phyloP scores from a whole-genome alignment of 1,139 yeast genomes.

The Yamadazyma blattariae region DNA sequence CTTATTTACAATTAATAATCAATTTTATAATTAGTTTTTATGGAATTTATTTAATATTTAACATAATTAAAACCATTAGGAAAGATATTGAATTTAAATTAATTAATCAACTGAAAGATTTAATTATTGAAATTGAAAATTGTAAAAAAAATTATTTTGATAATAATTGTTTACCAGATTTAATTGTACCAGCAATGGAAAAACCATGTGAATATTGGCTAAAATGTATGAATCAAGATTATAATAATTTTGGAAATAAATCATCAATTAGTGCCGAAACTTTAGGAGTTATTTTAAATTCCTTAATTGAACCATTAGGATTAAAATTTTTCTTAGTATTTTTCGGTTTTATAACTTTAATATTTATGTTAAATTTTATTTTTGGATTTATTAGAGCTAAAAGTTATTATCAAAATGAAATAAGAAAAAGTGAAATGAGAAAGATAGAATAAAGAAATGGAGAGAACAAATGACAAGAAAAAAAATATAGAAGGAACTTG shows the following conservation, averaged over 20 bases:
- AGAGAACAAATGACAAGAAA: too few species aligned
- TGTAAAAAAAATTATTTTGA: slow-evolving; percentile 51
- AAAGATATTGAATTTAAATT: slow-evolving; percentile 52
- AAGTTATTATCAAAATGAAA: slow-evolving; percentile 33
- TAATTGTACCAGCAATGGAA: slow-evolving; percentile 59
- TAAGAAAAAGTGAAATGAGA: neutral
- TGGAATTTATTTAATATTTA: slow-evolving; percentile 38
- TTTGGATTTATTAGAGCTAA: slow-evolving; percentile 48
- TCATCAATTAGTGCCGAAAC: slow-evolving; percentile 62
- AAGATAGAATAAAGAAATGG: neutral
- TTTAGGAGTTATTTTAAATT: slow-evolving; percentile 58
- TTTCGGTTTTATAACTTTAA: slow-evolving; percentile 23
- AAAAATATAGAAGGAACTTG: too few species aligned
- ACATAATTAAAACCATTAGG: slow-evolving; percentile 45
- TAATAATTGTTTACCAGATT: slow-evolving; percentile 56
- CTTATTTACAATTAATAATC: slow-evolving; percentile 53
- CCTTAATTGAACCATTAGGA: slow-evolving; percentile 64
- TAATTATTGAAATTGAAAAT: slow-evolving; percentile 39
- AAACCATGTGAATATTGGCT: slow-evolving; percentile 58
- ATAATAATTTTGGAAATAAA: slow-evolving; percentile 38
- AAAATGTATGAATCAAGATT: slow-evolving; percentile 59
- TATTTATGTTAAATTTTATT: slow-evolving; percentile 38
- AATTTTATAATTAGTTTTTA: slow-evolving; percentile 45
- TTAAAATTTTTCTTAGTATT: slow-evolving; percentile 50
- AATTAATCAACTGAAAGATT: slow-evolving; percentile 33